Base-by-base conservation (phyloP, 108 stramenopile genomes). In the Nitzschia palea region DNA sequence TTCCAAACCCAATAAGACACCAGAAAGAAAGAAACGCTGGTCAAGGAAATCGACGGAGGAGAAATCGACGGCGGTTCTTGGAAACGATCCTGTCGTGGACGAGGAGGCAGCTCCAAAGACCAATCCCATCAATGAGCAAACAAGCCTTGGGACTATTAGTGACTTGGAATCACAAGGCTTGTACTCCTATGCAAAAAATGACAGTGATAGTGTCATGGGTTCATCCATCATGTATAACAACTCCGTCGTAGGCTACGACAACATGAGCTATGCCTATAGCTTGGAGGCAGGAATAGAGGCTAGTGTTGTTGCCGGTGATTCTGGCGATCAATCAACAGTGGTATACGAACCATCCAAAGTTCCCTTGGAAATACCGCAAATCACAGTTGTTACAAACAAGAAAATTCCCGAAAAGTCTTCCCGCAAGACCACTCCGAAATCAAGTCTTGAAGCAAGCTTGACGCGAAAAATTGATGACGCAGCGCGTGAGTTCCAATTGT, bases 251-350 rank as follows among this genome's bases (percentile, higher is more conserved):
- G 58, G 58, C 36, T 68, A 37, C 40, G 85, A 86, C 48, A 78
- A 63, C 48, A 58, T 73, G 34, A 71, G 74, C 0, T 86, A 86
- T 52, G 79, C 81, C 14, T 86, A 82, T 70, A 83, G 81, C 61
- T 51, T 86, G 14, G 85, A 86, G 25, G 69, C 79, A 37, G 85
- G 79, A 10, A 56, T 85, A 18, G 70, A 74, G 56, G 22, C 64
- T 18, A 68, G 67, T 37, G 55, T 68, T 34, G 35, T 63, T 25
- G 53, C 28, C 8, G 54, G 57, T 22, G 30, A 65, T 27, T 23
- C 65, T 6, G 33, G 45, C 29, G 61, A 67, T 18, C 30, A 34
- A 31, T 14, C 26, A 5, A n/a, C 55, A 60, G 37, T 12, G 5
- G 37, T 20, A 15, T 58, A 17, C 4, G 25, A 9, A 25, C n/a